A percentile compares a stretch with the other conserved stretches of the same genome.
Evolutionary conservation across 2,329 filamentous ascomycete species (phyloP).

Genomic region (Thielaviopsis populi): DNA sequence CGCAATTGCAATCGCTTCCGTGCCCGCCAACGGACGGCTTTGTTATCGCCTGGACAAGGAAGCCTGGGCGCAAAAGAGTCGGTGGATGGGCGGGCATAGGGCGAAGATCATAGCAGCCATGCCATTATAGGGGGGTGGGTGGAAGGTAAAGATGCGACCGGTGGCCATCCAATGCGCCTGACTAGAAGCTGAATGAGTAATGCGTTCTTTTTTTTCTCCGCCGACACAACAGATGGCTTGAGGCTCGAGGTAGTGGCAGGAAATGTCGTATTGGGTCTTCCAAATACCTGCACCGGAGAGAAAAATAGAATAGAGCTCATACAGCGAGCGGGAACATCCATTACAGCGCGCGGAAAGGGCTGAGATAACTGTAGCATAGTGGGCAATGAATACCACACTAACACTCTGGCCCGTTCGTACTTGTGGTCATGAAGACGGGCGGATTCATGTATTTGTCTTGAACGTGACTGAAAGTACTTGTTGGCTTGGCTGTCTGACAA

Average conservation of each 20-base stretch:
- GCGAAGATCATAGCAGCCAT: background rate
- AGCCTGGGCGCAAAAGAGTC: too few species aligned
- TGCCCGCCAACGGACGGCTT: too few species aligned
- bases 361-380: background rate
- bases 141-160: too few species aligned
- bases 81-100: background rate
- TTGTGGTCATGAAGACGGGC: background rate
- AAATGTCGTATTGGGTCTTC: background rate
- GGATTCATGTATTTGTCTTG: background rate
- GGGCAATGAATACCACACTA: background rate
- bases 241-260: background rate
- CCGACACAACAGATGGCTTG: background rate
- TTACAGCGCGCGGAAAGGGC: background rate
- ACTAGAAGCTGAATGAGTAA: background rate
- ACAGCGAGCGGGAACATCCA: background rate
- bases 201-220: background rate
- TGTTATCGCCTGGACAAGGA: too few species aligned
- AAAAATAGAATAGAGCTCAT: too few species aligned
- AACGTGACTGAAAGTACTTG: background rate
- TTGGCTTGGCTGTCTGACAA: background rate
- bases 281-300: background rate
- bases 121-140: background rate
- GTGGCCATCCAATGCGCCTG: background rate
- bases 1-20: too few species aligned
- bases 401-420: background rate